phyloP scores from a whole-genome alignment of 2,329 filamentous ascomycete genomes.

The Sphaceloma murrayae region DNA sequence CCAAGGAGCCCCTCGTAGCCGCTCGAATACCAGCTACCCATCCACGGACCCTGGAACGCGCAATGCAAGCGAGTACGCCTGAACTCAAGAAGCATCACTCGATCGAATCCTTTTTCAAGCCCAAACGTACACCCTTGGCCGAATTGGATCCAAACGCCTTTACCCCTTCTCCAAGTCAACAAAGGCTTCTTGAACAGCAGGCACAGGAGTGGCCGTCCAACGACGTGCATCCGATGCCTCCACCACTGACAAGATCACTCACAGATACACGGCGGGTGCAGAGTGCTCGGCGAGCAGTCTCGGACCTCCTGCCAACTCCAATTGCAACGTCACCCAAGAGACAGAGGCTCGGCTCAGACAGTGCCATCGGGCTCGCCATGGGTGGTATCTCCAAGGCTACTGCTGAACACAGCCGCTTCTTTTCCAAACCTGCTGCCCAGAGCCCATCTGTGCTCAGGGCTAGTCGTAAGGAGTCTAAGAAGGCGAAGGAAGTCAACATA shows the following conservation, averaged over 20 bases:
- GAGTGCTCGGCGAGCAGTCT: slow-evolving; percentile 24
- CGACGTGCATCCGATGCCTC: slow-evolving; percentile 22
- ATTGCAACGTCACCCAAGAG: slow-evolving; percentile 36
- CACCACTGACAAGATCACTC: slow-evolving; percentile 20
- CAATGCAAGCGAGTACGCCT: slow-evolving; percentile 27
- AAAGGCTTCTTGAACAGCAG: slow-evolving; percentile 47
- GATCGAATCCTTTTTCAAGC: slow-evolving; percentile 57
- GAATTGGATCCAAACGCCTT: slow-evolving; percentile 60
- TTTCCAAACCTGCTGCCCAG: slow-evolving; percentile 36
- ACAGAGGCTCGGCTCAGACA: slow-evolving; percentile 38
- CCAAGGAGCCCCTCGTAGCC: slow-evolving; percentile 53
- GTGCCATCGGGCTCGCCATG: slow-evolving; percentile 25
- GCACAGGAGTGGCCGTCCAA: slow-evolving; percentile 22
- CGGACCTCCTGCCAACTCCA: slow-evolving; percentile 34
- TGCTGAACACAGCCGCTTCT: slow-evolving; percentile 38
- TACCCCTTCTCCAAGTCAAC: slow-evolving; percentile 56
- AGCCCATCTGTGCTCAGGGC: slow-evolving; percentile 23
- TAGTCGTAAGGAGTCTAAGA: slow-evolving; percentile 17
- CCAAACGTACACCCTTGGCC: slow-evolving; percentile 52
- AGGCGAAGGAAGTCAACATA: slow-evolving; percentile 34
- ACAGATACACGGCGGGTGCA: slow-evolving; percentile 19
- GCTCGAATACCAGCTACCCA: background rate
- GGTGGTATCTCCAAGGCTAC: slow-evolving; percentile 19
- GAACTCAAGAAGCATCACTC: slow-evolving; percentile 51
- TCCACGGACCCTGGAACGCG: background rate